Conservation (phyloP, 2,329 filamentous ascomycete species). For the Paecilomyces variotii region DNA sequence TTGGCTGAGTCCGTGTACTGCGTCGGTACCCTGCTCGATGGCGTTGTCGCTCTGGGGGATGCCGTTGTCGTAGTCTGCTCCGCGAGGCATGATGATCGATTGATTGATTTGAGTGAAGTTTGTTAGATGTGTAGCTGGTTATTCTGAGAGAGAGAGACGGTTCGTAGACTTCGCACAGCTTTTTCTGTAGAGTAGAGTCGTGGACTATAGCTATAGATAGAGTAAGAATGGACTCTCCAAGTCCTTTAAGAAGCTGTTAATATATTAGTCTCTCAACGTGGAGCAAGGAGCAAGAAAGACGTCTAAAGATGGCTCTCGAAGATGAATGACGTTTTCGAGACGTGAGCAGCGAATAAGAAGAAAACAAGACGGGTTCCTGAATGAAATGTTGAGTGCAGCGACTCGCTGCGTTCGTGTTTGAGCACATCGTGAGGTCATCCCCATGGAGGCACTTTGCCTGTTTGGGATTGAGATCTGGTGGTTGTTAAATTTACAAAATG, state of each 20-base stretch:
- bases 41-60: slow-evolving; percentile 33
- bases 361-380: not conserved
- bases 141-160: not conserved
- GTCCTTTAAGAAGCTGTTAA: not conserved
- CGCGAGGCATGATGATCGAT: slow-evolving; percentile 30
- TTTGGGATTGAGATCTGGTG: not conserved
- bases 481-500: not conserved
- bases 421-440: not conserved
- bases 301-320: no score
- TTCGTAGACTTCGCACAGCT: no score
- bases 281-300: not conserved
- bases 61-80: slow-evolving; percentile 31
- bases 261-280: not conserved
- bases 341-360: not conserved
- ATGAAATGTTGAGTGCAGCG: not conserved
- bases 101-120: not conserved
- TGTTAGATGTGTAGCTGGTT: not conserved
- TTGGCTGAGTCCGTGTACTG: slow-evolving; percentile 27
- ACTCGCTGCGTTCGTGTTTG: not conserved
- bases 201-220: not conserved
- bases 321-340: not conserved
- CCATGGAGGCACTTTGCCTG: not conserved
- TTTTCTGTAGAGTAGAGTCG: no score
- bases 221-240: not conserved
- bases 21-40: slow-evolving; percentile 24